phyloP scores from a whole-genome alignment of 345 rosid species.

The Acer yangbiense region DNA sequence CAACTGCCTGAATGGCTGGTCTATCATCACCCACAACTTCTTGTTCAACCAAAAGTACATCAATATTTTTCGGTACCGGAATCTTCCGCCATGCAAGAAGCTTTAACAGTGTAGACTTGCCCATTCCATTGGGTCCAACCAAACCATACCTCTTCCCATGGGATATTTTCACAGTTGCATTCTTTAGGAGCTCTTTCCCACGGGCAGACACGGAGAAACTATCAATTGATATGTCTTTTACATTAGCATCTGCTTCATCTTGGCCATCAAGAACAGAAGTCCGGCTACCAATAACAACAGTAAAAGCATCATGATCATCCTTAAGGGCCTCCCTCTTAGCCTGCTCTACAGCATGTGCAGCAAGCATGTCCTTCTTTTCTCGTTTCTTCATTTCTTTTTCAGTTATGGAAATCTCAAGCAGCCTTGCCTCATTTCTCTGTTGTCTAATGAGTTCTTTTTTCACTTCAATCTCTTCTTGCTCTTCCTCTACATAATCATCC shows the following conservation, averaged over 20 bases:
- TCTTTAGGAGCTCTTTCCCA: constrained; percentile 90
- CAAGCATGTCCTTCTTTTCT: constrained; percentile 68
- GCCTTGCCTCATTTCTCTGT: constrained; percentile 51
- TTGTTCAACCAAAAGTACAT: constrained; percentile 92
- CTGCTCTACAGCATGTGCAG: constrained; percentile 50
- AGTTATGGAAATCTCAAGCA: constrained; percentile 56
- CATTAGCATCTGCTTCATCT: constrained; percentile 87
- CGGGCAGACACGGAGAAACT: constrained; percentile 94
- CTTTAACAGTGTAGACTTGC: constrained; percentile 91
- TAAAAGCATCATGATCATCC: constrained; percentile 95
- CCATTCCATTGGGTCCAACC: constrained; percentile 96
- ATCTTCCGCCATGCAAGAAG: constrained; percentile 98
- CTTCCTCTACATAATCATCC: constrained; percentile 51
- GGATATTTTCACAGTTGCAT: constrained; percentile 83
- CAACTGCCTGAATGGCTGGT: constrained; percentile 86
- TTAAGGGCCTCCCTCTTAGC: constrained; percentile 82
- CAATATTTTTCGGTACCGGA: constrained; percentile 94
- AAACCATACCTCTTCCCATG: constrained; percentile 97
- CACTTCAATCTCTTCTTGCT: constrained; percentile 36
- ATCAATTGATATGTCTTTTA: constrained; percentile 76
- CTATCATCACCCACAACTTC: constrained; percentile 93
- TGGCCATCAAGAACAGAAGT: constrained; percentile 89
- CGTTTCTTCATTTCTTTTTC: constrained; percentile 87
- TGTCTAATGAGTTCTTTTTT: constrained; percentile 37
- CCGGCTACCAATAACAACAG: constrained; percentile 90